phyloP scores from a whole-genome alignment of 2,329 filamentous ascomycete species.

The Calonectria crousiana region DNA sequence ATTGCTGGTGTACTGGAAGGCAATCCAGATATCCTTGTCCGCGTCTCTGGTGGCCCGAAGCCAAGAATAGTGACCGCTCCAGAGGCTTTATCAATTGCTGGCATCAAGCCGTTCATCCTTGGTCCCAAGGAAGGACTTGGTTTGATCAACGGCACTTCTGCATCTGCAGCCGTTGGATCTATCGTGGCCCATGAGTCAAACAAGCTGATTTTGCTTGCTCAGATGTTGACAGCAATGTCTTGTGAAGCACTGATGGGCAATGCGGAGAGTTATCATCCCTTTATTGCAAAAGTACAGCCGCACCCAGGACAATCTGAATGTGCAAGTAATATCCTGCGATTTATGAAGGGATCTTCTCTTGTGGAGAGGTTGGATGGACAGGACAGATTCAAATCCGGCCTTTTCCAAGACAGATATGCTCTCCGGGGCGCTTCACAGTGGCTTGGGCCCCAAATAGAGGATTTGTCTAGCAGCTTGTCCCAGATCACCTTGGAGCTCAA shows the following conservation, averaged over 20 bases:
- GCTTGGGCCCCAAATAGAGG: not conserved
- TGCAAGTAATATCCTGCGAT: not conserved
- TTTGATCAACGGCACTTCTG: not conserved
- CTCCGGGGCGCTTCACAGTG: not conserved
- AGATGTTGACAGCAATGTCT: not conserved
- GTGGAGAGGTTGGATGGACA: not conserved
- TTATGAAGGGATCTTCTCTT: not conserved
- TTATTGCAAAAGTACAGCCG: not conserved
- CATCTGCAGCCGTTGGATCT: not conserved
- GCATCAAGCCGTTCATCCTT: not conserved
- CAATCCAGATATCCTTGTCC: not conserved
- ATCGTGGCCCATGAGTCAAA: not conserved
- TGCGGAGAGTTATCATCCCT: not conserved
- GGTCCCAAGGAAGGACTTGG: not conserved
- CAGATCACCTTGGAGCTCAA: not conserved
- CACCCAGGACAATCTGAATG: not conserved
- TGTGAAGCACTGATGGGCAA: not conserved
- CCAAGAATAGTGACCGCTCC: not conserved
- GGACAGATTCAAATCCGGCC: not conserved
- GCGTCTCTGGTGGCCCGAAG: not conserved
- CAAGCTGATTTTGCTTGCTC: not conserved
- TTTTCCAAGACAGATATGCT: not conserved
- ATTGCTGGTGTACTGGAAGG: not conserved
- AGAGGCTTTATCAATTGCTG: not conserved
- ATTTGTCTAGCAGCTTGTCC: not conserved